Evolutionary conservation across 108 stramenopile genomes (phyloP), one percentile per base, ranked within the genome.

Genomic region (Skeletonema marinoi): DNA sequence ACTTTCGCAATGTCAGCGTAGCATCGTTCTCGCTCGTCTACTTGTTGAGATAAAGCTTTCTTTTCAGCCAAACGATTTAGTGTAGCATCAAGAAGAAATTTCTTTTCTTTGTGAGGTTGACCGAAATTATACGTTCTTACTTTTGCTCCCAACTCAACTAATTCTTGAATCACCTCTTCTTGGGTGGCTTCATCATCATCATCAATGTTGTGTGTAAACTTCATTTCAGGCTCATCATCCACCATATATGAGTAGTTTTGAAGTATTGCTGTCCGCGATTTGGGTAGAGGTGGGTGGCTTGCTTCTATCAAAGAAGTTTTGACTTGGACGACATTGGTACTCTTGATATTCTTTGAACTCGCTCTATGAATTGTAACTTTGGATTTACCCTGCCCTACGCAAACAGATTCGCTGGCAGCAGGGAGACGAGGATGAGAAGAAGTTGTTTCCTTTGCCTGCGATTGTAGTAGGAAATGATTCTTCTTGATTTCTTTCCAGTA

Each of bases 191-290:
- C 68, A 46, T 88, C 86, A 38, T 90, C 90, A 58, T 96, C 92
- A 12, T 92, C 94, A 78, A 93, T 91, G 69, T 90, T 88, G 11
- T 92, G 92, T 21, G 89, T 85, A 68, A 84, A 87, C 6, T 81
- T 61, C 46, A 88, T 48, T 33, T 70, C 66, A 11, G 67, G 74
- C 66, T 87, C 77, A 76, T 89, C 91, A 35, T 81, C 83, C 1
- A 75, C 70, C 1, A 33, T 30, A 66, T 70, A 70, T 59, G 66
- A 70, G 10, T 70, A 69, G 11, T 77, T 74, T 31, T 88, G 71
- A 58, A 73, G 83, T 25, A 85, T 74, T 8, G 71, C 71, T 0
- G 89, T 70, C 30, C 68, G 69, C 4, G 84, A 78, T 31, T 64
- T 50, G 0, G 85, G 85, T 10, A 70, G 63, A 14, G 74, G 74